Evolutionary conservation across 768 basidiomycete species (phyloP), one percentile per base, ranked within the genome.

Genomic region (Tulasnella sp.): DNA sequence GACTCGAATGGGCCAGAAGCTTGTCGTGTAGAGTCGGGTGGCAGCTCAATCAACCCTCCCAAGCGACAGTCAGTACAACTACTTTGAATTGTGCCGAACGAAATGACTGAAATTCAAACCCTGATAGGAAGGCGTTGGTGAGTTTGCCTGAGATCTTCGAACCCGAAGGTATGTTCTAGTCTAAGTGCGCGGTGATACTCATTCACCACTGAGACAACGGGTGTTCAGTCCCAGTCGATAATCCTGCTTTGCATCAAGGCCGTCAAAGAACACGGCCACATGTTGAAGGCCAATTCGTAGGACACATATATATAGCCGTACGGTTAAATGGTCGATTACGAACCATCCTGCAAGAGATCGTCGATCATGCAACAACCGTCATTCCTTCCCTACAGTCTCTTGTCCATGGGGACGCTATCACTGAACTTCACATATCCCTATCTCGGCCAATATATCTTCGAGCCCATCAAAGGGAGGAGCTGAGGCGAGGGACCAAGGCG

Each of bases 211-310:
- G 19, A 48, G 7, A 48, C 19, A 19, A 19, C n/a, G 19, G 25
- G 8, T 27, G 17, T 15, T 66, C 76, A 45, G 68, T 64, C 0
- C 88, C 85, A 0, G 67, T 78, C 4, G 88, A 92, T 67, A 73
- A 89, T 65, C 91, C 92, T 2, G 71, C 82, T 2, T 71, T 80
- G 15, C 92, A 96, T 68, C 91, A 93, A 73, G 93, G 93, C 12
- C 80, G 92, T 29, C 74, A 74, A 49, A 80, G 93, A 29, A 75
- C 81, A 0, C 75, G 74, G 0, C 89, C 90, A 1, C 88, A 90
- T 67, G 81, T 91, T 3, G 85, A 90, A 11, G 93, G 93, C 0
- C 91, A 93, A 66, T 93, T 80, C 68, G 82, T 83, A 0, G 75
- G 85, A 3, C 81, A 93, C 71, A 76, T 92, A 54, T 93, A 85